Evolutionary conservation across 805 yeast genomes (phyloP), one percentile per base, ranked within the genome.

Genomic region (Zygosaccharomyces gambellarensis): DNA sequence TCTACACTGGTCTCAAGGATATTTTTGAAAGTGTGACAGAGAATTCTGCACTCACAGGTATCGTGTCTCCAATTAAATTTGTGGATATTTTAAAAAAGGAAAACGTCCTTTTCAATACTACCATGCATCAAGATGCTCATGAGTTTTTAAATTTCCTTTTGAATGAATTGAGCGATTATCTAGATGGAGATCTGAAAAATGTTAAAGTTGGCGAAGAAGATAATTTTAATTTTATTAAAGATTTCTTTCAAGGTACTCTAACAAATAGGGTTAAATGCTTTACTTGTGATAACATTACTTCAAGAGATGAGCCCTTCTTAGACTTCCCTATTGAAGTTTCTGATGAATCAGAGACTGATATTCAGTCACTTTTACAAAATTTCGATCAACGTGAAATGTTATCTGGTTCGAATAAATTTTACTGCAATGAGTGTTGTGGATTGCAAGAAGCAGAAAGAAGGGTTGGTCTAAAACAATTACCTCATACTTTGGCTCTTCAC

Each of bases 41-140:
- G 65, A 80, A 83, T 63, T 70, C 71, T 45, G 75, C 85, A 4
- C 73, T 77, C 19, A 81, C 79, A 1, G 98, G 98, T 4, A 87
- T 94, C 1, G 90, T 89, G 0, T 86, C 96, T 1, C 97, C 98
- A 0, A 71, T 75, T 27, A 77, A 79, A 57, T 77, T 94, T 43
- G 79, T 94, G 39, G 84, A 81, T 41, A 83, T 84, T 46, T 72
- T 92, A 47, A 92, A 89, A 65, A 78, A 78, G 49, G 90, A 87
- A 56, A 94, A 92, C 64, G 87, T 83, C 58, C 71, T 92, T 59
- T 94, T 94, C 67, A 75, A 96, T 53, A 84, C 89, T 49, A 82
- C 87, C 39, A 90, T 90, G 96, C 99, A 94, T 65, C 99, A 94
- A 64, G 99, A 94, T 72, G 97, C 98, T 4, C 99, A 94, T 68